A percentile compares a stretch with the other conserved stretches of the same genome.
These are phyloP conservation scores for Fusarium continuum DNA, from an alignment of 2,329 filamentous ascomycete species.

Conservation along the genomic window DNA sequence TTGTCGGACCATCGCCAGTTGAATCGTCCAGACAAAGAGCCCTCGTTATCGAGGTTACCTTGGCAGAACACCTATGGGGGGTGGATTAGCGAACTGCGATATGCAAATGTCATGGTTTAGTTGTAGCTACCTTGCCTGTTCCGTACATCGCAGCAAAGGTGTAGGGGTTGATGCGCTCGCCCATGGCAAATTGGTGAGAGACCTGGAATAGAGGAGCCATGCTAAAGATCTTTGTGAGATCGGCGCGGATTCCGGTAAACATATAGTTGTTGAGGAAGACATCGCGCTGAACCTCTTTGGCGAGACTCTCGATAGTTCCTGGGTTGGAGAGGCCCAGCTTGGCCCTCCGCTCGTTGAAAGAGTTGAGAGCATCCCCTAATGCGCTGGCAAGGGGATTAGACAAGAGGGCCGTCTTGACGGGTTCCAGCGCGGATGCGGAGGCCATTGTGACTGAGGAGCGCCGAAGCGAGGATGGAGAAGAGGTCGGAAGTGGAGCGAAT, in stretches of 20 bases:
- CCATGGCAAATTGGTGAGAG: conserved; percentile 95
- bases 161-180: conserved; percentile 92
- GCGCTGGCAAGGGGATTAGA: conserved; percentile 77
- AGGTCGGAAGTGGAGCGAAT: conserved; percentile 39
- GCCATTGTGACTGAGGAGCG: conserved; percentile 57
- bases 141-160: conserved; percentile 94
- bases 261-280: conserved; percentile 96
- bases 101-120: conserved; percentile 5
- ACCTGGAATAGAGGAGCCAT: conserved; percentile 94
- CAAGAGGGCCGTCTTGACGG: conserved; percentile 70
- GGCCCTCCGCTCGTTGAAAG: conserved; percentile 85
- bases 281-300: conserved; percentile 93
- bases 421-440: conserved; percentile 58
- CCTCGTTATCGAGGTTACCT: conserved; percentile 93
- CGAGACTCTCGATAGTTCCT: conserved; percentile 88
- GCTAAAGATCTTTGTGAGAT: conserved; percentile 96
- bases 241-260: conserved; percentile 95
- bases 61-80: conserved; percentile 84
- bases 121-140: conserved; percentile 77
- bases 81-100: conserved; percentile 28
- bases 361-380: conserved; percentile 79
- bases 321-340: conserved; percentile 91
- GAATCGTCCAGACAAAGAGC: conserved; percentile 84
- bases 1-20: conserved; percentile 89
- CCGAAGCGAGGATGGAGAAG: conserved; percentile 38